Base-by-base conservation (phyloP, 495 filamentous ascomycete genomes). In the Chaetomium fimeti region DNA sequence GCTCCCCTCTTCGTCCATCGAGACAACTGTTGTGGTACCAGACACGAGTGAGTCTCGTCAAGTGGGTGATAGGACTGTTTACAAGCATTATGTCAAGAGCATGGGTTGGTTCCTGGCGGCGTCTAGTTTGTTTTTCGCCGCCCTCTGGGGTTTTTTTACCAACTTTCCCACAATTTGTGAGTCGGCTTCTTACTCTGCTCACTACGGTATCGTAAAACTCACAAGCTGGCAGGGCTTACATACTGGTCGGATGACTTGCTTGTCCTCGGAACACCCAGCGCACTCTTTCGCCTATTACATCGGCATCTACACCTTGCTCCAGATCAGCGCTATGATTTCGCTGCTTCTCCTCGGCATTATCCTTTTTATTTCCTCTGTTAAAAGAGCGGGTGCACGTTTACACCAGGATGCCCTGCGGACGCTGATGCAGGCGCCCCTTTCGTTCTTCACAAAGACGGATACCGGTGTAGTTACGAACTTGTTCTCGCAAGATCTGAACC, bases 401-500 rank as follows among this genome's bases (percentile, higher is more conserved):
- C 71, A 74, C 60, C 13, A 42, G 0, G 69, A 70, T 53, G 53
- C 63, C 0, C 64, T 74, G 0, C 43, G n/a, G 15, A 71, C 69
- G 1, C 66, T 71, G 47, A 68, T 71, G 32, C 62, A 62, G 6
- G 71, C 71, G 3, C 71, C 71, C 7, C 56, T 72, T 3, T 65
- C 38, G 20, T 72, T 72, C 62, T 72, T 72, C 54, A 64, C 66
- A 0, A 64, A 43, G 2, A 69, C 71, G 2, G 71, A 74, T 42
- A 72, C 62, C 2, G 71, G 71, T 5, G 58, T 67, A 0, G 70
- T 69, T 0, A 64, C 74, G 5, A 78, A 78, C 47, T 63, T 74
- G 6, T 79, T 79, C 58, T 75, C 74, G 13, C 76, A 79, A 63
- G 77, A 78, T 52, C 72, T 79, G 68, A 67, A 66, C 3, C 58